phyloP scores from a whole-genome alignment of 2,329 filamentous ascomycete species.

The Ustulina deusta region DNA sequence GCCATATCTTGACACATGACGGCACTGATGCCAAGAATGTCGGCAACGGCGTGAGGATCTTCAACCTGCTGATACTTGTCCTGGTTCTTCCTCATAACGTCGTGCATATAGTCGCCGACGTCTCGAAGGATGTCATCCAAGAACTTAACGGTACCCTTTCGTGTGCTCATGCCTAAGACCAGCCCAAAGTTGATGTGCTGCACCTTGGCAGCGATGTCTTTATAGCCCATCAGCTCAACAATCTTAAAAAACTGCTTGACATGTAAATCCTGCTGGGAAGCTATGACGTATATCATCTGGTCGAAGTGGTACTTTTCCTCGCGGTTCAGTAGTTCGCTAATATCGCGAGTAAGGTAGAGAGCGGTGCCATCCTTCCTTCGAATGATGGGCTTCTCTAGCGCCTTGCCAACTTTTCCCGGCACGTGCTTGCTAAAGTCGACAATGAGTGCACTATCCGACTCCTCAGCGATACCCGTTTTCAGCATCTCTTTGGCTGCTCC shows the following conservation, averaged over 20 bases:
- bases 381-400: conserved; percentile 76
- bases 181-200: conserved; percentile 83
- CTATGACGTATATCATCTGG: conserved; percentile 84
- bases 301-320: conserved; percentile 72
- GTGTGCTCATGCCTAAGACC: conserved; percentile 77
- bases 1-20: conserved; percentile 99
- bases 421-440: conserved; percentile 78
- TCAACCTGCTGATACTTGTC: conserved; percentile 91
- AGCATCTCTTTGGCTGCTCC: conserved; percentile 71
- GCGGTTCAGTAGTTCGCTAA: conserved; percentile 78
- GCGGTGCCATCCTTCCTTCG: conserved; percentile 80
- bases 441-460: conserved; percentile 78
- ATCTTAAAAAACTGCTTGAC: conserved; percentile 82
- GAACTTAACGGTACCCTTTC: conserved; percentile 73
- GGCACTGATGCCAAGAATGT: conserved; percentile 89
- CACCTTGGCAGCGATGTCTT: conserved; percentile 74
- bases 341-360: conserved; percentile 82
- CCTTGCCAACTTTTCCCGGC: conserved; percentile 74
- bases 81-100: conserved; percentile 92
- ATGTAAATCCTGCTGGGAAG: conserved; percentile 78
- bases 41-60: conserved; percentile 83
- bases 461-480: conserved; percentile 73
- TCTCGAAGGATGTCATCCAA: conserved; percentile 77
- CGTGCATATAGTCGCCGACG: conserved; percentile 95
- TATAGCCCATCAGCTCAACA: conserved; percentile 76